These are phyloP conservation scores for Potentilla sterilis DNA, from an alignment of 306 rosid species.

Conservation along the genomic window DNA sequence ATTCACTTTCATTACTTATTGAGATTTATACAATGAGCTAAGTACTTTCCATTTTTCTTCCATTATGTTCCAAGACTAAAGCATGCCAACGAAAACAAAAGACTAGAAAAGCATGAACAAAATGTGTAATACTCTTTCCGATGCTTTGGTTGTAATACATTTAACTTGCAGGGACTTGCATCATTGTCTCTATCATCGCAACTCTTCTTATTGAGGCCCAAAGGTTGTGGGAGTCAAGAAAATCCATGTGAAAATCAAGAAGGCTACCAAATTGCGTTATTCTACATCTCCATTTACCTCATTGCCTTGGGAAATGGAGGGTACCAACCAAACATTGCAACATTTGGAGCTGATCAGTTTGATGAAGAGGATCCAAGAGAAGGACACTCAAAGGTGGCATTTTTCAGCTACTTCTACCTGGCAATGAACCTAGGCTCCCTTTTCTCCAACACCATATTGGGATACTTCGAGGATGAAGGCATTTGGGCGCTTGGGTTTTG, in stretches of 20 bases:
- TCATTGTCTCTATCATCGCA: conserved; percentile 71
- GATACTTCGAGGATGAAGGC: conserved; percentile 85
- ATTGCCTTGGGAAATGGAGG: conserved; percentile 95
- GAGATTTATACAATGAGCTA: no score
- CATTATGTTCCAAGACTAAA: conserved; percentile 1
- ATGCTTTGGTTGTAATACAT: not conserved
- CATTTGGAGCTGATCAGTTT: conserved; percentile 96
- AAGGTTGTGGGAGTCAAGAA: conserved; percentile 70
- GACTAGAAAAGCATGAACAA: not conserved
- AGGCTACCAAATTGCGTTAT: conserved; percentile 54
- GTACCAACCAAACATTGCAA: conserved; percentile 88
- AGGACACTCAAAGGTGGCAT: conserved; percentile 73
- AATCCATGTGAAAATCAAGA: conserved; percentile 68
- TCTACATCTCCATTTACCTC: conserved; percentile 88
- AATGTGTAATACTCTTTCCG: not conserved
- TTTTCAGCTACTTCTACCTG: conserved; percentile 97
- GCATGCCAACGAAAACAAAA: not conserved
- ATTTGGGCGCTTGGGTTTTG: conserved; percentile 92
- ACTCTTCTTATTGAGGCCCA: conserved; percentile 74
- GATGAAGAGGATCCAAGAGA: conserved; percentile 79
- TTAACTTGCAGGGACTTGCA: conserved; percentile 61
- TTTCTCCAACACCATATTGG: conserved; percentile 92
- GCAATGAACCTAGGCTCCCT: conserved; percentile 90
- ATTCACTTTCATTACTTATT: not conserved
- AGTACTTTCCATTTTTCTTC: not conserved